Evolutionary conservation across 2,329 filamentous ascomycete species (phyloP), one percentile per base, ranked within the genome.

Genomic region (Fusarium armeniacum): DNA sequence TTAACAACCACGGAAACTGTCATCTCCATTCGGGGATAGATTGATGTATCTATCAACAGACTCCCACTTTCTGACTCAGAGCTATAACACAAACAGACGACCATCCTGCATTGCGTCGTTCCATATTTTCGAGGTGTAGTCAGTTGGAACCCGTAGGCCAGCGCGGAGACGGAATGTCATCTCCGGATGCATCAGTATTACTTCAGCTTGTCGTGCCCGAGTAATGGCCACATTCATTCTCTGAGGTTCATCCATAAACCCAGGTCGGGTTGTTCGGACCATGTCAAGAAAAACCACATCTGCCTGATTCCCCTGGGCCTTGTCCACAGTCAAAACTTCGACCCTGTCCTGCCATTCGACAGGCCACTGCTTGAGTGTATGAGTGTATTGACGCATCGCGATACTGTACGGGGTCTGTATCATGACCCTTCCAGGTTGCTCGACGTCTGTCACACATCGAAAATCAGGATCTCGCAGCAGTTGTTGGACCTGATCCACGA

Each of bases 231-330:
- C 83, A 18, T 83, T 84, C 4, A 85, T 77, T 0, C 83, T 76
- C 38, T 83, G 80, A 0, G 79, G 74, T 18, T 84, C 79, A 24
- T 84, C 79, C 71, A 84, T 80, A 51, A 84, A 84, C 0, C 76
- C 77, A 0, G 81, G 79, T 1, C 73, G 74, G 0, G 70, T 73
- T 0, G 80, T 80, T n/a, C 81, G 76, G 3, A 85, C 83, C 65
- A 84, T 77, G 72, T 85, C 83, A 0, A 85, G 75, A 35, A 84
- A 81, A 0, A 85, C 82, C 7, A 84, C 76, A 41, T 85, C 83
- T 0, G 83, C 83, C 59, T 85, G 81, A 16, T 83, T 82, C 0
- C 83, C 83, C 40, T 85, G 83, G 0, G 81, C 80, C 6, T 78
- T 82, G 51, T 84, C 83, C 1, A 84, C 78, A 0, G 83, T 85